Conservation (phyloP, 371 early-diverging fungal genomes). For the Apophysomyces trapeziformis region DNA sequence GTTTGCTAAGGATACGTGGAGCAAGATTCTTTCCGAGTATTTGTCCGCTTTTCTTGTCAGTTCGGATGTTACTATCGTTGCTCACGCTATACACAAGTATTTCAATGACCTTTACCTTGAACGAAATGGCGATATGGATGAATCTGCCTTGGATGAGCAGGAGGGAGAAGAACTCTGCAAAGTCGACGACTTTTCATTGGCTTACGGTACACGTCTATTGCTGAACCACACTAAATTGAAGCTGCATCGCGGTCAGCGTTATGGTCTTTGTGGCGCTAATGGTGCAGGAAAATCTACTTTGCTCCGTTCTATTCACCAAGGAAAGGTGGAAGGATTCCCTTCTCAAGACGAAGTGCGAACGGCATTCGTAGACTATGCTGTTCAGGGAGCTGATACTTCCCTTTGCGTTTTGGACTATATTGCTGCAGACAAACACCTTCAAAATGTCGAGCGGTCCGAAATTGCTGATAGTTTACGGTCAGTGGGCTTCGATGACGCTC, state of each 20-base stretch:
- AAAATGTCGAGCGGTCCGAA: conserved; percentile 49
- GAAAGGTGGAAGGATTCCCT: conserved; percentile 80
- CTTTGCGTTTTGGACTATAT: conserved; percentile 69
- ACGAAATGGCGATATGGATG: conserved; percentile 50
- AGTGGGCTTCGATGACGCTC: conserved; percentile 71
- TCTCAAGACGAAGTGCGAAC: conserved; percentile 69
- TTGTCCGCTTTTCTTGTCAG: conserved; percentile 50
- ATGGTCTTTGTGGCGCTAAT: conserved; percentile 88
- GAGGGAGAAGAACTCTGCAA: conserved; percentile 77
- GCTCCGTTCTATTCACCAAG: conserved; percentile 77
- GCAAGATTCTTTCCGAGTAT: conserved; percentile 38
- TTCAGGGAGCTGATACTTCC: conserved; percentile 73
- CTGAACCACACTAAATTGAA: conserved; percentile 78
- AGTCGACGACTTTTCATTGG: conserved; percentile 77
- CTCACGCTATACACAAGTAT: conserved; percentile 38
- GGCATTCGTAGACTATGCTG: conserved; percentile 74
- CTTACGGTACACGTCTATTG: conserved; percentile 85
- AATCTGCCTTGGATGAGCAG: conserved; percentile 47
- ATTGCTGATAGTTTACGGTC: conserved; percentile 59
- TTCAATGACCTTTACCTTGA: conserved; percentile 51
- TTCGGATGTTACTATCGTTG: conserved; percentile 42
- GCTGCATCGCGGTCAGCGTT: conserved; percentile 78
- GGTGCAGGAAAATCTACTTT: conserved; percentile 95
- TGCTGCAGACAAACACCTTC: conserved; percentile 54
- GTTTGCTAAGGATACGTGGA: conserved; percentile 58